Base-by-base conservation (phyloP, 805 yeast species). In the Metschnikowia lunata region DNA sequence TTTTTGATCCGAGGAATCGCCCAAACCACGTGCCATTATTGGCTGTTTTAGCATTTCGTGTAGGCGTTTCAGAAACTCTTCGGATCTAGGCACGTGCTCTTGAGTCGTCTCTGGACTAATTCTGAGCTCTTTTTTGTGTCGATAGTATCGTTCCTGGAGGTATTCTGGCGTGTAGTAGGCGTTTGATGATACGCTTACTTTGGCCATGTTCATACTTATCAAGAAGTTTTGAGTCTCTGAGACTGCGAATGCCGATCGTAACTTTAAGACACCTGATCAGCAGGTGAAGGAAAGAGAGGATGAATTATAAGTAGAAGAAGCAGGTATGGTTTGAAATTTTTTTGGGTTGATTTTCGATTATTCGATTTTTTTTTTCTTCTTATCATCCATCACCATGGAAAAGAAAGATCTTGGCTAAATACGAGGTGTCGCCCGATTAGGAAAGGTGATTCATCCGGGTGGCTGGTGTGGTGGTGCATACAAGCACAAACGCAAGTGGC, bases 141-240 rank as follows among this genome's bases (percentile, higher is more conserved):
- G 38, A 14, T 29, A 34, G 5, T 28, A 30, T 11, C 36, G 30
- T 6, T 43, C 46, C 18, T 52, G 53, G 42, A 70, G 59, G 49
- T 67, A 70, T 34, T 62, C 62, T 7, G 64, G 49, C 26, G 74
- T 60, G 44, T 55, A 70, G 56, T 70, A 69, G n/a, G 71, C 75
- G 36, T 62, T 59, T n/a, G 59, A 61, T 6, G 73, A 62, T 34
- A 68, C 74, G 50, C 69, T 70, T 74, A 69, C 69, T 15, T 30
- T 14, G 33, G 13, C 4, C 31, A 12, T 29, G 11, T 10, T 12
- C 31, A 29, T 29, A 6, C n/a, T 29, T 18, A 18, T 18, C 23
- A 18, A 18, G 5, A 18, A 18, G 31, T 29, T 11, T 29, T 29
- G 31, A 29, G n/a, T 29, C n/a, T 29, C n/a, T 29, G 11, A 12